Conservation (phyloP, 192 early-diverging fungal species). For the Coemansia sp. region DNA sequence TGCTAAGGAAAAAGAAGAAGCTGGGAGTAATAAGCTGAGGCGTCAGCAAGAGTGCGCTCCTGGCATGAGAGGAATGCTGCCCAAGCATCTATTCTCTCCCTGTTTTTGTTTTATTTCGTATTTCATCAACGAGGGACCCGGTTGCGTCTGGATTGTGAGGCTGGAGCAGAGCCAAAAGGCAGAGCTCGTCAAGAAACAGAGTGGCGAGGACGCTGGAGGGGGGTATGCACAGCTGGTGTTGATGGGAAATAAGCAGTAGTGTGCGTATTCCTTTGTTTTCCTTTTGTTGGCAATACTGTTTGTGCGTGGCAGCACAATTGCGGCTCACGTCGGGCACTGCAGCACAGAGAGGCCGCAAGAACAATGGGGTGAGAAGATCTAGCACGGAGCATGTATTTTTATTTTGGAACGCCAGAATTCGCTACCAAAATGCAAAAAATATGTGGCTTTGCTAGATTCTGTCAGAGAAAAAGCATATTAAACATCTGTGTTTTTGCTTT, state of each 20-base stretch:
- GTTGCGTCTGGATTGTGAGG: not conserved
- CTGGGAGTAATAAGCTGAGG: not conserved
- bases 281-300: slow-evolving; percentile 6
- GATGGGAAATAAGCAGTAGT: slow-evolving; percentile 23
- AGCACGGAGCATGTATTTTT: not conserved
- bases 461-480: no score
- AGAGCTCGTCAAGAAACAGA: not conserved
- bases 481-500: no score
- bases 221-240: slow-evolving; percentile 3
- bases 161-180: not conserved
- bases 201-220: not conserved
- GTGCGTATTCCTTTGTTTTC: slow-evolving; percentile 12
- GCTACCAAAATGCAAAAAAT: not conserved
- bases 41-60: not conserved
- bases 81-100: not conserved
- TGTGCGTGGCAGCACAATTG: not conserved
- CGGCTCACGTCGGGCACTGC: not conserved
- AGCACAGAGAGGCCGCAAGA: not conserved
- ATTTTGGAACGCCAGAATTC: not conserved
- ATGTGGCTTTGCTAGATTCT: not conserved
- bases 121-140: not conserved
- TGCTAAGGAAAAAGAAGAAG: not conserved
- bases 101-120: not conserved
- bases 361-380: not conserved
- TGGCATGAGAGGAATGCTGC: not conserved